Evolutionary conservation across 257 asterid species (phyloP), one percentile per base, ranked within the genome.

Genomic region (Nicotiana tabacum): DNA sequence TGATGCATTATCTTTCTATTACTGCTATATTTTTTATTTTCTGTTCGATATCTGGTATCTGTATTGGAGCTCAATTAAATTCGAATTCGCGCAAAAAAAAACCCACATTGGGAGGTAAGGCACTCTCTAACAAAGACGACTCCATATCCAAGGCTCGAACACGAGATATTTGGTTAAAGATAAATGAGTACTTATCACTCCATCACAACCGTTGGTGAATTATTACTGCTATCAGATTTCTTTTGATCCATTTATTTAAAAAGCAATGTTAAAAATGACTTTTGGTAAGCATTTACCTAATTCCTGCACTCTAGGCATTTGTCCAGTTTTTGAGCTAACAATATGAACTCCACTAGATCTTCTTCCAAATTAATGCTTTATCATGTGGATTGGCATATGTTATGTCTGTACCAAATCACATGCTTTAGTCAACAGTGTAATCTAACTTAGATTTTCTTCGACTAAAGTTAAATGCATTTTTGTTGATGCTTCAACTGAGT

Each of bases 341-440:
- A n/a, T 69, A 33, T 48, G n/a, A 84, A 82, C 78, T 83, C 84
- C 87, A 87, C 84, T 64, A 57, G 9, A 64, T 82, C 48, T 4
- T 69, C 37, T 57, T 32, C 27, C 78, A 78, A 39, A 21, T 39
- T 70, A 70, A 82, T 67, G 74, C 61, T 78, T 82, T 66, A 84
- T 60, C 83, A 74, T 87, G 84, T 78, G 78, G 81, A 80, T 48
- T 70, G 81, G 48, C 77, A 56, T 82, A 33, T 43, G 9, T 43
- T 12, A 21, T 8, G 81, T 30, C 56, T 82, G 9, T 62, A 72
- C 84, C 35, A 30, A 64, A 37, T 66, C 60, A 80, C 6, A 15
- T 57, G 68, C 32, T 30, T 9, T 11, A 68, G 29, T 56, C 82
- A 60, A 32, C 46, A 9, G 58, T 39, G 11, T n/a, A 46, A 70